Evolutionary conservation across 768 basidiomycete species (phyloP).

Genomic region (Kwoniella mangroviensis): DNA sequence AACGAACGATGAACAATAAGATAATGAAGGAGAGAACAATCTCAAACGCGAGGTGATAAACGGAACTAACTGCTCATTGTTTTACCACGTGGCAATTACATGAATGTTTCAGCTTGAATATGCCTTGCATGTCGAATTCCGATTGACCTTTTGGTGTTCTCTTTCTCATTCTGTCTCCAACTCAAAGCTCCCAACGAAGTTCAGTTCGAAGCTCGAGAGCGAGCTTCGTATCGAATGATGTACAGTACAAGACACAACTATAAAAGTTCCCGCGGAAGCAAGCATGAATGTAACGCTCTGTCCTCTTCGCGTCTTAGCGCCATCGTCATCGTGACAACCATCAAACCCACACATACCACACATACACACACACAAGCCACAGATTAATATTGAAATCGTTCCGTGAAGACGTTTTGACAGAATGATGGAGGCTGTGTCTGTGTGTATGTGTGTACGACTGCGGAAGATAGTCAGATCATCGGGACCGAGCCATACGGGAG

Average conservation of each 20-base stretch:
- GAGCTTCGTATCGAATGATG: neutral
- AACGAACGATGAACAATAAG: neutral
- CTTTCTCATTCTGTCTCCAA: neutral
- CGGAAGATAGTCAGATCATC: neutral
- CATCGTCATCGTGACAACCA: neutral
- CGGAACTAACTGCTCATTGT: neutral
- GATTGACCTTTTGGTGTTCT: neutral
- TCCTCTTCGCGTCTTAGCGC: neutral
- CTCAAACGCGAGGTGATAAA: neutral
- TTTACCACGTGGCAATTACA: neutral
- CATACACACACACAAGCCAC: neutral
- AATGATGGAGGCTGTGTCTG: neutral
- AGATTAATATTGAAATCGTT: neutral
- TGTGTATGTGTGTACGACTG: neutral
- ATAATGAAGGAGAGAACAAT: neutral
- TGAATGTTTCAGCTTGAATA: neutral
- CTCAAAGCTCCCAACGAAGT: neutral
- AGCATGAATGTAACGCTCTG: neutral
- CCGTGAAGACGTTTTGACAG: conserved; percentile 1
- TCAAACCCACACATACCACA: conserved; percentile 2
- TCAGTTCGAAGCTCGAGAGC: too few relatives aligned
- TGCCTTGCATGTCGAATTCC: neutral
- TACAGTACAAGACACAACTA: neutral
- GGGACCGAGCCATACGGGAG: neutral
- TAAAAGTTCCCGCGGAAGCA: neutral